These are phyloP conservation scores for Rhytidhysteron rufulum DNA, from an alignment of 2,329 filamentous ascomycete species.

Conservation along the genomic window DNA sequence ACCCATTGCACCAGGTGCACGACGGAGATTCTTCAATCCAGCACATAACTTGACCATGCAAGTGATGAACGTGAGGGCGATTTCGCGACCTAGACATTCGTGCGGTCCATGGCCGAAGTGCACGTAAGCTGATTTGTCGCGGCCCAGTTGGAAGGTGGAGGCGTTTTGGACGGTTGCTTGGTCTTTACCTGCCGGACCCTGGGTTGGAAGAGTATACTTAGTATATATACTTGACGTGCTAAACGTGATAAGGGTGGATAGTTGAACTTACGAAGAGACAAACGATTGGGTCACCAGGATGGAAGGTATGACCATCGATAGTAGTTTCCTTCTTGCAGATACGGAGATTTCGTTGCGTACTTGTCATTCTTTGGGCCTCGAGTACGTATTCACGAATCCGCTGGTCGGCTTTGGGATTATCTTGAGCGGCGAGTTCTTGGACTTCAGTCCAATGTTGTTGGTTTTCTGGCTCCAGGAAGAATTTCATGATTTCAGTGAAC, in stretches of 20 bases:
- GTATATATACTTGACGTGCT: too few relatives aligned
- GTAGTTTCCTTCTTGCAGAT: conserved; percentile 4
- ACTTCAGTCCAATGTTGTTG: conserved; percentile 3
- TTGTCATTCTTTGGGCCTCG: conserved; percentile 7
- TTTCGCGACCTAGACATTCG: conserved; percentile 43
- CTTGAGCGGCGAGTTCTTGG: background rate
- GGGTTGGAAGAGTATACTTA: conserved; percentile 12
- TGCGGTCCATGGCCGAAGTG: conserved; percentile 48
- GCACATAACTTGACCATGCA: conserved; percentile 41
- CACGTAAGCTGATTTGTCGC: conserved; percentile 39
- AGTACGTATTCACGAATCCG: conserved; percentile 8
- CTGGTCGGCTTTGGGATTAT: conserved; percentile 4
- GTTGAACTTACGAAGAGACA: too few relatives aligned
- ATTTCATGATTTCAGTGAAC: conserved; percentile 5
- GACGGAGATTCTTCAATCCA: conserved; percentile 43
- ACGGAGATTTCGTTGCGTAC: conserved; percentile 6
- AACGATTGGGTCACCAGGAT: conserved; percentile 41
- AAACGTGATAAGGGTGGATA: too few relatives aligned
- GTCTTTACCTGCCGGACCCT: conserved; percentile 40
- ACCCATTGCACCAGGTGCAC: conserved; percentile 46
- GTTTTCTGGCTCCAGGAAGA: conserved; percentile 4
- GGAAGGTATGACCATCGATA: conserved; percentile 37
- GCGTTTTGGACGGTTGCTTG: conserved; percentile 35
- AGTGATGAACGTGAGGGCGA: conserved; percentile 41
- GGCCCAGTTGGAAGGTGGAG: conserved; percentile 41